Conservation (phyloP, 2,329 filamentous ascomycete species). For the Trichoderma sp. region DNA sequence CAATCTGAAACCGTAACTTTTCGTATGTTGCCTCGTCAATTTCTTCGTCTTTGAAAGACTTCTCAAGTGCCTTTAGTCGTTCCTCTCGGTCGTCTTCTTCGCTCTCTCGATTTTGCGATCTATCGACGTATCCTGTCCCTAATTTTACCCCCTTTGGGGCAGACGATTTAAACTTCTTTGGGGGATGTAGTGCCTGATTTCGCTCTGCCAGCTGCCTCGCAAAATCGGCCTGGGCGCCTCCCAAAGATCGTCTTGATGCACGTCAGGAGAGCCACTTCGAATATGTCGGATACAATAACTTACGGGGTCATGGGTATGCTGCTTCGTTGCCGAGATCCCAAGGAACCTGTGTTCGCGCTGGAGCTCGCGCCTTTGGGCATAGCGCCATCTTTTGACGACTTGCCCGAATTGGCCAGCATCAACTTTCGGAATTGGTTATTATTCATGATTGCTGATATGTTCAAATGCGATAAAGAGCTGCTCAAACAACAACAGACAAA, state of each 20-base stretch:
- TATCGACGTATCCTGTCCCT: constrained; percentile 78
- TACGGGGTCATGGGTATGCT: constrained; percentile 95
- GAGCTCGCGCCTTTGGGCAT: constrained; percentile 34
- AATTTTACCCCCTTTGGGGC: constrained; percentile 81
- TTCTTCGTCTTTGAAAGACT: constrained; percentile 76
- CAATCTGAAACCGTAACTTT: constrained; percentile 68
- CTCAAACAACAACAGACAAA: not conserved
- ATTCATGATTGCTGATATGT: constrained; percentile 66
- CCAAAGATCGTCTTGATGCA: constrained; percentile 58
- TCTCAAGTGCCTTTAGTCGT: constrained; percentile 74
- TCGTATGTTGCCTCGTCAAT: constrained; percentile 80
- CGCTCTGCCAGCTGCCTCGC: constrained; percentile 79
- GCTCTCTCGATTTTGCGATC: constrained; percentile 62
- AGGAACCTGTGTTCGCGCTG: constrained; percentile 41
- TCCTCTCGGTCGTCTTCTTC: constrained; percentile 55
- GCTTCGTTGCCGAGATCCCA: constrained; percentile 74
- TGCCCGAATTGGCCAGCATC: constrained; percentile 51
- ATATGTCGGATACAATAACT: constrained; percentile 31
- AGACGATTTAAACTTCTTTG: constrained; percentile 74
- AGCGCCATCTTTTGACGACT: constrained; percentile 44
- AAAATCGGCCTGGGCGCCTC: constrained; percentile 61
- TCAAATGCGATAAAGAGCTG: not conserved
- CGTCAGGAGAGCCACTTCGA: constrained; percentile 25
- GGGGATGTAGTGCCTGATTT: constrained; percentile 50
- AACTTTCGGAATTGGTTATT: constrained; percentile 91